phyloP scores from a whole-genome alignment of 78 protist species.

The Dictyostelium discoideum region DNA sequence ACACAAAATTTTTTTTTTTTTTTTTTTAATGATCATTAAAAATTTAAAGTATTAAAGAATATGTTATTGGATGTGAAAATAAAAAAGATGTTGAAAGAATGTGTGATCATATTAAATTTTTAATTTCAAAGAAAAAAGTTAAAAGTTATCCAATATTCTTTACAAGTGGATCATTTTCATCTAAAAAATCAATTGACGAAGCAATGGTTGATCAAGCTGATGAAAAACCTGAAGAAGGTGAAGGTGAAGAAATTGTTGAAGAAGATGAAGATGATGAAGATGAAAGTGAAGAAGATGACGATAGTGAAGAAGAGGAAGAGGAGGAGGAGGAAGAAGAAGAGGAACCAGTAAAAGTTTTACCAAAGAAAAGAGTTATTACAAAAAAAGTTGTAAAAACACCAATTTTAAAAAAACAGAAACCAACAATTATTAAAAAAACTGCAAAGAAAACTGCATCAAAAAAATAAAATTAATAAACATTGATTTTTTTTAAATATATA shows the following conservation, averaged over 20 bases:
- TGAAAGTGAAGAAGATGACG: not conserved
- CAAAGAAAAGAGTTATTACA: not conserved
- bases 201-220: not conserved
- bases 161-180: slow-evolving; percentile 36
- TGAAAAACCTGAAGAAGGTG: not conserved
- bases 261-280: slow-evolving; percentile 22
- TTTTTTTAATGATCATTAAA: no score
- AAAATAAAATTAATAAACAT: not conserved
- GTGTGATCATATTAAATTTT: slow-evolving; percentile 58
- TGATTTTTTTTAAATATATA: not conserved
- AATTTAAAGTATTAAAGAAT: slow-evolving; percentile 42
- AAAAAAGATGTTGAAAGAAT: slow-evolving; percentile 70
- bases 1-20: not conserved
- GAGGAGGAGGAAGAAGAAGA: slow-evolving; percentile 13
- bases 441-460: not conserved
- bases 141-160: slow-evolving; percentile 36
- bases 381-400: slow-evolving; percentile 1
- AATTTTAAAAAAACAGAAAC: not conserved
- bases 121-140: slow-evolving; percentile 6
- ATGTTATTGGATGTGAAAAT: slow-evolving; percentile 60
- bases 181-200: not conserved
- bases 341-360: not conserved
- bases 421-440: not conserved
- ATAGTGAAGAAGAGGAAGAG: not conserved
- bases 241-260: slow-evolving; percentile 1